These are phyloP conservation scores for Colletotrichum musae DNA, from an alignment of 2,329 filamentous ascomycete genomes.

Conservation along the genomic window DNA sequence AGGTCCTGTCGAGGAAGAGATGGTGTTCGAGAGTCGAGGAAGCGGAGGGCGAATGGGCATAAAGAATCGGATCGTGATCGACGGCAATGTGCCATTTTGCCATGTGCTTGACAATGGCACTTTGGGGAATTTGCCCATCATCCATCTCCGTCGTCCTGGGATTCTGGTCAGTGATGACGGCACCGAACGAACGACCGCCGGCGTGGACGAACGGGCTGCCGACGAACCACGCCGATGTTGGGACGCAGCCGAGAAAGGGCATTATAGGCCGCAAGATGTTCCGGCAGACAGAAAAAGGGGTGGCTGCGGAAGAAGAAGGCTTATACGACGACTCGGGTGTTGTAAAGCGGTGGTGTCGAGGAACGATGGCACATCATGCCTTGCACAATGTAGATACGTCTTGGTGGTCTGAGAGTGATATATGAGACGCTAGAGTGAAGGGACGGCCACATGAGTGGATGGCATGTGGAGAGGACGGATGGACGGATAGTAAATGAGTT, in stretches of 20 bases:
- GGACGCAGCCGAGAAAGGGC: neutral
- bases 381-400: neutral
- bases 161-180: constrained; percentile 3
- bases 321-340: neutral
- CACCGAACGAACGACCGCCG: neutral
- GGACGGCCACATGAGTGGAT: neutral
- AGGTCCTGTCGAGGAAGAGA: neutral
- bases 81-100: constrained; percentile 21
- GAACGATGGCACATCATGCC: neutral
- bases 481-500: neutral
- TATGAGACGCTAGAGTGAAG: neutral
- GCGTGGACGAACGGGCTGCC: constrained; percentile 5
- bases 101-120: constrained; percentile 17
- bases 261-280: neutral
- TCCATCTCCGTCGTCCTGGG: neutral
- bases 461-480: constrained; percentile 3
- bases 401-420: neutral
- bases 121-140: constrained; percentile 16
- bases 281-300: neutral
- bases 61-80: neutral
- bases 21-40: neutral
- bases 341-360: neutral
- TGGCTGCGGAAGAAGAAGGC: neutral
- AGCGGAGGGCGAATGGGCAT: neutral
- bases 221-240: constrained; percentile 17